A percentile compares a stretch with the other conserved stretches of the same genome.
Conservation (phyloP, 768 basidiomycete species). For the Phanerodontia chrysosporium region DNA sequence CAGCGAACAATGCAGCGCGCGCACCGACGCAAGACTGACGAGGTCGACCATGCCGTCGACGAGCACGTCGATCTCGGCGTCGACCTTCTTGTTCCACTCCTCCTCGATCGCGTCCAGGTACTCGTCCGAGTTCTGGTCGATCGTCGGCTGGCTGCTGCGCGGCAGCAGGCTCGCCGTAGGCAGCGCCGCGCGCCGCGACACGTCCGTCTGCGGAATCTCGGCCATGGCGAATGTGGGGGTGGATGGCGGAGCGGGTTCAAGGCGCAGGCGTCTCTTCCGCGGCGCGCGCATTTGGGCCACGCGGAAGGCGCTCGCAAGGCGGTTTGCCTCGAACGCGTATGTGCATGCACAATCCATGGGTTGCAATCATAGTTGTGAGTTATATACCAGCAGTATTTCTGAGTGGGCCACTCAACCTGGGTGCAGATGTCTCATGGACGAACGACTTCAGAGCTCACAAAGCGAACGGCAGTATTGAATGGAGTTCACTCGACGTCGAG, state of each 20-base stretch:
- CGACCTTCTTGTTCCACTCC: slow-evolving; percentile 91
- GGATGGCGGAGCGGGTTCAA: not conserved
- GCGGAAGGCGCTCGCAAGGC: no score
- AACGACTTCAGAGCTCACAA: no score
- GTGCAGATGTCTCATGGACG: no score
- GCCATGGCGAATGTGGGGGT: slow-evolving; percentile 31
- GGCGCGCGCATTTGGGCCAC: no score
- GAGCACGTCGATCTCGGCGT: slow-evolving; percentile 81
- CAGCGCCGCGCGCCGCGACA: slow-evolving; percentile 79
- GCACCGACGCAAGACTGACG: slow-evolving; percentile 80
- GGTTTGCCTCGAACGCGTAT: no score
- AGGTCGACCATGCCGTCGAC: slow-evolving; percentile 91
- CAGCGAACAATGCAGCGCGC: slow-evolving; percentile 22
- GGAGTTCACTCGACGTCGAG: no score
- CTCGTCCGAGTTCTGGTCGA: slow-evolving; percentile 71
- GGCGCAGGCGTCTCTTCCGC: no score
- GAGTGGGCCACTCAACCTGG: no score
- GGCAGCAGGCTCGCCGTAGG: slow-evolving; percentile 65
- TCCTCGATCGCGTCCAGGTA: slow-evolving; percentile 83
- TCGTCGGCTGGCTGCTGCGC: slow-evolving; percentile 38
- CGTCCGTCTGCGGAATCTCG: slow-evolving; percentile 72
- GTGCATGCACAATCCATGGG: no score
- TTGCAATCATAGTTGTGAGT: no score
- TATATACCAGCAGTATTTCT: no score
- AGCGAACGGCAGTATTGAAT: no score